Conservation (phyloP, 257 asterid species). For the Solanum verrucosum region DNA sequence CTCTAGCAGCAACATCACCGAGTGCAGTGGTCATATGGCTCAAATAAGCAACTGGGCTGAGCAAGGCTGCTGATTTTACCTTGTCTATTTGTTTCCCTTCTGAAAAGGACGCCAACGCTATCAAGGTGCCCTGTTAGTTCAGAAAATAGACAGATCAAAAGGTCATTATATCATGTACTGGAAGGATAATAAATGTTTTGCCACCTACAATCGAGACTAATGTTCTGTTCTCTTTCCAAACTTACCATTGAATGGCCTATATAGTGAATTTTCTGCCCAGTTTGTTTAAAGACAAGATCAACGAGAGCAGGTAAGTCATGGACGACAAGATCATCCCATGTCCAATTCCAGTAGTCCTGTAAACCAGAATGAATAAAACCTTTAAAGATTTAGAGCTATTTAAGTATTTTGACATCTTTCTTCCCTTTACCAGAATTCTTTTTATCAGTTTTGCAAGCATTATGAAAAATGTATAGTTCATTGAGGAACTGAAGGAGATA, state of each 20-base stretch:
- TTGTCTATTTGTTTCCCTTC: constrained; percentile 58
- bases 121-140: constrained; percentile 58
- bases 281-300: constrained; percentile 14
- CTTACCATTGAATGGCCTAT: constrained; percentile 42
- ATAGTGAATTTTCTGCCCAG: constrained; percentile 26
- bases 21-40: constrained; percentile 72
- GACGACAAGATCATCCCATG: constrained; percentile 38
- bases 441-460: background rate
- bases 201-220: background rate
- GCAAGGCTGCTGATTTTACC: constrained; percentile 65
- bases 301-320: constrained; percentile 30
- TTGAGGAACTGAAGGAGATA: background rate
- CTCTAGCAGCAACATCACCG: constrained; percentile 43
- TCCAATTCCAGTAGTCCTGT: constrained; percentile 42
- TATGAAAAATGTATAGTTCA: background rate
- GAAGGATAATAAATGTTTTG: background rate
- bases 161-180: background rate
- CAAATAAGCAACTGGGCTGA: constrained; percentile 84
- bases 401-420: background rate
- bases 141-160: background rate
- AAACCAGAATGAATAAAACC: background rate
- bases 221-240: background rate
- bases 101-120: constrained; percentile 70
- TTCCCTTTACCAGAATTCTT: background rate
- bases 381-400: background rate